Evolutionary conservation across 805 yeast genomes (phyloP).

Genomic region (Pichia nanzhaoensis): DNA sequence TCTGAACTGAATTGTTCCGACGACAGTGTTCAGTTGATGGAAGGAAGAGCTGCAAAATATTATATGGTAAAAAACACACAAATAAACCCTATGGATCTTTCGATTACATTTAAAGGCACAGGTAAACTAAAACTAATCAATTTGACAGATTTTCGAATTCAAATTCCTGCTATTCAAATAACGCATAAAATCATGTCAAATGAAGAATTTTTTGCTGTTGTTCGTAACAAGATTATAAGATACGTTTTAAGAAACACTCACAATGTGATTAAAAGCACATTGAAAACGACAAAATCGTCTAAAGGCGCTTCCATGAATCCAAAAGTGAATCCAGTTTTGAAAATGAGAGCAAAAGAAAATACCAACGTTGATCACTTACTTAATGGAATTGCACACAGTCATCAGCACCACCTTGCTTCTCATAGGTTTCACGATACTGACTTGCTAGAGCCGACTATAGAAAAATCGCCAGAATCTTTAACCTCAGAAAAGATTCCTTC

Average conservation of each 20-base stretch:
- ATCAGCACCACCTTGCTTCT: slow-evolving; percentile 12
- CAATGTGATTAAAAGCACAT: slow-evolving; percentile 68
- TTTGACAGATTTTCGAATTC: slow-evolving; percentile 63
- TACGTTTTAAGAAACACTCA: slow-evolving; percentile 63
- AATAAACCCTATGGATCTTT: slow-evolving; percentile 30
- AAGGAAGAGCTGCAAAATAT: slow-evolving; percentile 37
- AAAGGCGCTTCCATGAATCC: slow-evolving; percentile 9
- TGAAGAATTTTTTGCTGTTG: slow-evolving; percentile 55
- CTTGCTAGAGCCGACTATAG: slow-evolving; percentile 13
- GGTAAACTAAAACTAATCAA: slow-evolving; percentile 65
- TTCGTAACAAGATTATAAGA: slow-evolving; percentile 55
- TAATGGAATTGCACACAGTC: slow-evolving; percentile 5
- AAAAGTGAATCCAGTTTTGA: slow-evolving; percentile 8
- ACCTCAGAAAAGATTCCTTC: not conserved
- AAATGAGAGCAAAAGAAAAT: not conserved
- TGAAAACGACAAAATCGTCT: slow-evolving; percentile 26
- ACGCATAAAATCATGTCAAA: slow-evolving; percentile 63
- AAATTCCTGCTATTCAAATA: slow-evolving; percentile 57
- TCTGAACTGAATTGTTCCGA: not conserved
- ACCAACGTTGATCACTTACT: not conserved
- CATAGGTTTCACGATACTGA: slow-evolving; percentile 23
- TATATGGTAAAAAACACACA: slow-evolving; percentile 33
- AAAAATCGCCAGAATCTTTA: not conserved
- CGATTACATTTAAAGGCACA: slow-evolving; percentile 74
- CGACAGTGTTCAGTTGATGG: slow-evolving; percentile 32